Conservation (phyloP, 371 early-diverging fungal genomes). For the Syncephalastrum contaminatum region DNA sequence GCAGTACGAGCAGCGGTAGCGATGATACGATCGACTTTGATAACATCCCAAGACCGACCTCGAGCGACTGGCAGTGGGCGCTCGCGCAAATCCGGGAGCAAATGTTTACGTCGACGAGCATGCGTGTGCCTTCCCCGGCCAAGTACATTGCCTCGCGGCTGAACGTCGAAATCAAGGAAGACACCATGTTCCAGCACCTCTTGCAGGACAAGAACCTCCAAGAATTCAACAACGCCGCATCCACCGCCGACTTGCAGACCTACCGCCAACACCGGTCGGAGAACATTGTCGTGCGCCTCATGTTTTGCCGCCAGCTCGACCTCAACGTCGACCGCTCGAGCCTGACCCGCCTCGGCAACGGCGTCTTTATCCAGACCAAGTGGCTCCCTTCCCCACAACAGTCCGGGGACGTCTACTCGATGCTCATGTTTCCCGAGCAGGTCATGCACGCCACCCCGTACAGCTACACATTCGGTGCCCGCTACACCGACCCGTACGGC, state of each 20-base stretch:
- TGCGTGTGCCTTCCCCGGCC: constrained; percentile 25
- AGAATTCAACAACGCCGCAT: constrained; percentile 5
- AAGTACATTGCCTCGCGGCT: constrained; percentile 13
- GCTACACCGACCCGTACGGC: constrained; percentile 41
- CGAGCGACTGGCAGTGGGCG: constrained; percentile 19
- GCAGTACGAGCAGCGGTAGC: no score
- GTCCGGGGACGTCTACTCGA: constrained; percentile 1
- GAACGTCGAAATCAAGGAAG: background rate
- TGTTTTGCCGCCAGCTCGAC: constrained; percentile 17
- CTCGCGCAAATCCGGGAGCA: constrained; percentile 21
- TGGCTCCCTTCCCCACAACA: constrained; percentile 21
- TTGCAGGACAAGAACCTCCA: constrained; percentile 8
- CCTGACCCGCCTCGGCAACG: constrained; percentile 35
- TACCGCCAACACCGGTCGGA: constrained; percentile 41
- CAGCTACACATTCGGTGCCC: constrained; percentile 48
- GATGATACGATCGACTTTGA: no score
- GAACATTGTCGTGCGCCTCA: constrained; percentile 30
- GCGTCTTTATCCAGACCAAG: constrained; percentile 43
- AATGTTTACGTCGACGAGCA: constrained; percentile 33
- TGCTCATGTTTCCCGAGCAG: background rate
- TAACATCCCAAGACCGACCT: no score
- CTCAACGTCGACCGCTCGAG: constrained; percentile 19
- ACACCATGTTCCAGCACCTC: background rate
- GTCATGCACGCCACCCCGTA: constrained; percentile 22
- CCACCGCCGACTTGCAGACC: constrained; percentile 13